Base-by-base conservation (phyloP, 2,329 filamentous ascomycete species). In the Bipolaris cookei region DNA sequence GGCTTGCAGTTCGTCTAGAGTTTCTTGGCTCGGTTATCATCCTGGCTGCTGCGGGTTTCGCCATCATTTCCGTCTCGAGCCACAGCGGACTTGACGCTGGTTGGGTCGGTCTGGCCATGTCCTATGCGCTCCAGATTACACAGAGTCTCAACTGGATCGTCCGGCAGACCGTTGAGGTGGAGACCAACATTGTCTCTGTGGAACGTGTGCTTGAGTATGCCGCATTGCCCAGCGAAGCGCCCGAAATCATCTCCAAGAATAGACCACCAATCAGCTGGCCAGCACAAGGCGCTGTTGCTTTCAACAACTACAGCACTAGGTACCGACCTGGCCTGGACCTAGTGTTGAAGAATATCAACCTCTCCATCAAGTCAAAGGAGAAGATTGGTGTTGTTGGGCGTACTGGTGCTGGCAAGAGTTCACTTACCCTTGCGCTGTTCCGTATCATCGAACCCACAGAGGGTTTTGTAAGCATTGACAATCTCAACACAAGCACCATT, bases 141-240 rank as follows among this genome's bases (percentile, higher is more conserved):
- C 91, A 94, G 66, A 97, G 93, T 34, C 85, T 99, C 70, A 99
- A 98, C 81, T 99, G 95, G 95, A 97, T 99, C 71, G 95, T 99
- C 49, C 88, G 96, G 57, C 95, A 99, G 79, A 97, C 93, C 0
- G 95, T 99, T 32, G 96, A 99, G 78, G 95, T 99, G n/a, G 96
- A 99, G 82, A 98, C 94, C n/a, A 99, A 99, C 78, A 99, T 99
- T 71, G 94, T 99, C 43, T 97, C 94, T 8, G 95, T 99, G 35
- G 95, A 99, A 83, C 90, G 95, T 72, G 93, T 99, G 45, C 87
- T 99, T 47, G 96, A 99, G 78, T 99, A 99, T 79, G 91, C 94
- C 56, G 85, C 86, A 48, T 84, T 99, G 62, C 93, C 94, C 23
- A 95, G 90, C 76, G 95, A 99, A 80, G 94, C 95, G 48, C 92